phyloP scores from a whole-genome alignment of 352 stramenopile genomes.

The Blastocystis sp. region DNA sequence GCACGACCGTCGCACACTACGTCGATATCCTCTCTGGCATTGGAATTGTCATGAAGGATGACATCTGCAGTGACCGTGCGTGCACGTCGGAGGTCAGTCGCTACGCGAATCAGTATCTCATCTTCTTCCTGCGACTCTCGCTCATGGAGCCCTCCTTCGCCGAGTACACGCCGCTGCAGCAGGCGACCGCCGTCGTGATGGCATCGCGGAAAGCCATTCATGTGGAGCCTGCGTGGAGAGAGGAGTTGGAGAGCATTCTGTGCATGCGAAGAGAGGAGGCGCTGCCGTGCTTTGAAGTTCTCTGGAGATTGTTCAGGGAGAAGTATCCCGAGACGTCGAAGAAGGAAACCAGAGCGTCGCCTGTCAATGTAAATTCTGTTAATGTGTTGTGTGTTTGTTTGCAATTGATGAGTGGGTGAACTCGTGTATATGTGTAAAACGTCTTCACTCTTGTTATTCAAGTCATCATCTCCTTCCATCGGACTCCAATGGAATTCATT shows the following conservation, averaged over 20 bases:
- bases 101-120: constrained; percentile 16
- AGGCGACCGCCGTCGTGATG: neutral
- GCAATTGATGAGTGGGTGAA: neutral
- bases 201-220: neutral
- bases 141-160: neutral
- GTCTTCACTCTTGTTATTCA: too few species aligned
- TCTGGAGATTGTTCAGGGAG: constrained; percentile 33
- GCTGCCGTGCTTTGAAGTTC: neutral
- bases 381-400: constrained; percentile 50
- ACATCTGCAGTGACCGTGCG: neutral
- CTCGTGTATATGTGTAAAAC: too few species aligned
- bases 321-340: neutral
- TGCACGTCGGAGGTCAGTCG: too few species aligned
- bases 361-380: neutral
- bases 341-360: neutral
- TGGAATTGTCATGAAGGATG: neutral
- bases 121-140: constrained; percentile 30
- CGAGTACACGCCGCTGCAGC: neutral
- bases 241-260: neutral
- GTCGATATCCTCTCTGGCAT: neutral
- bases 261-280: neutral
- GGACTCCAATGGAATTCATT: too few species aligned
- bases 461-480: too few species aligned
- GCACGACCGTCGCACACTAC: neutral
- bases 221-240: neutral